A percentile compares a stretch with the other conserved stretches of the same genome.
Evolutionary conservation across 2,329 filamentous ascomycete genomes (phyloP).

Genomic region (Trichoderma asperellum): DNA sequence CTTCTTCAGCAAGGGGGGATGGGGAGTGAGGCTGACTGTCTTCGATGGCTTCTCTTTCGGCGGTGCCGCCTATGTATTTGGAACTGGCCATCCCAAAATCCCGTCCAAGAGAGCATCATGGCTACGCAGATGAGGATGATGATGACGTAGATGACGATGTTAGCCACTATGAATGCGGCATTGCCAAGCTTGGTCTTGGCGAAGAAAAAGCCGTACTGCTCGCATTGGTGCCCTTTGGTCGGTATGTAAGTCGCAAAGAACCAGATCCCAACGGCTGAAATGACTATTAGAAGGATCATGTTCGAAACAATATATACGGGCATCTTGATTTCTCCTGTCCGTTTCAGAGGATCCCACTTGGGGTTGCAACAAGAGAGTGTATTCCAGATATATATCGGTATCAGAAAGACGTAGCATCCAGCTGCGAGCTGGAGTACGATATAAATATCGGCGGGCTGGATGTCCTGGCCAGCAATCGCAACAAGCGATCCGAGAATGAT

Average conservation of each 20-base stretch:
- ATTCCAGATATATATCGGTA: conserved; percentile 43
- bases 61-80: conserved; percentile 28
- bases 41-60: conserved; percentile 31
- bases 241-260: conserved; percentile 39
- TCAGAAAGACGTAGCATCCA: conserved; percentile 42
- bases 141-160: conserved; percentile 40
- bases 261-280: conserved; percentile 41
- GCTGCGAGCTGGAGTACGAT: conserved; percentile 32
- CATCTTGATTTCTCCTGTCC: conserved; percentile 36
- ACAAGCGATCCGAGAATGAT: conserved; percentile 39
- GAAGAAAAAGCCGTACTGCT: conserved; percentile 42
- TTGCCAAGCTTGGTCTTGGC: conserved; percentile 37
- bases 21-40: conserved; percentile 11
- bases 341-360: conserved; percentile 39
- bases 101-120: conserved; percentile 20
- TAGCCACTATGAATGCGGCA: conserved; percentile 37
- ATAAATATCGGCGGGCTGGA: conserved; percentile 31
- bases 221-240: conserved; percentile 27
- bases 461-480: conserved; percentile 31
- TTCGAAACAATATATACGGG: conserved; percentile 36
- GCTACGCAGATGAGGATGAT: conserved; percentile 35
- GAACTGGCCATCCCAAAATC: conserved; percentile 8
- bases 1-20: background rate
- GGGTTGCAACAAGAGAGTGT: conserved; percentile 39
- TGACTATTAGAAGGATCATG: conserved; percentile 36